Conservation (phyloP, 257 asterid genomes). For the Fraxinus quadrangulata region DNA sequence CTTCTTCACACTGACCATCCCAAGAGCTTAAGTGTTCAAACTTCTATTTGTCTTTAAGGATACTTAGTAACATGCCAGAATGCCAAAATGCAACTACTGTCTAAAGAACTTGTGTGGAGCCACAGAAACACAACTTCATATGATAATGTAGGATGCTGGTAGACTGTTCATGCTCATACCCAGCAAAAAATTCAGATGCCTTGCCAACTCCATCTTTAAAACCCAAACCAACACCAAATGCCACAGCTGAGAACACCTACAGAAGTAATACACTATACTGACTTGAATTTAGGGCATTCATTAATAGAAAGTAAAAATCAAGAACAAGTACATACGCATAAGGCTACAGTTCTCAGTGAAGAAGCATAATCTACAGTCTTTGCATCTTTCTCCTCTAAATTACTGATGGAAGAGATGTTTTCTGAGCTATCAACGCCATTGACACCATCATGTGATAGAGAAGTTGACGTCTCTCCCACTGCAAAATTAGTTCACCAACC, state of each 20-base stretch:
- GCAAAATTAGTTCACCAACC: conserved; percentile 32
- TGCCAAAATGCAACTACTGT: background rate
- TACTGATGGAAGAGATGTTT: conserved; percentile 36
- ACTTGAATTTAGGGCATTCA: conserved; percentile 49
- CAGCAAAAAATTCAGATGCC: conserved; percentile 95
- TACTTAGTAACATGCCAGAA: background rate
- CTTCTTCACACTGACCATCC: background rate
- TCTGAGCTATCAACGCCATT: conserved; percentile 31
- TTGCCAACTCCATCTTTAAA: conserved; percentile 72
- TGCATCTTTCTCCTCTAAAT: conserved; percentile 39
- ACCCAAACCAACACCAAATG: conserved; percentile 89
- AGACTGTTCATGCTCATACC: conserved; percentile 53
- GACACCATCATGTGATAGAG: conserved; percentile 38
- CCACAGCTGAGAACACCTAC: conserved; percentile 91
- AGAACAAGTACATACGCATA: conserved; percentile 63
- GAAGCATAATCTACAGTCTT: conserved; percentile 50
- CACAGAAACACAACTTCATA: conserved; percentile 6
- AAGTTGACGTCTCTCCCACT: conserved; percentile 44
- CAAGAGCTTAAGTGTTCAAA: background rate
- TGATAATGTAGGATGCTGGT: background rate
- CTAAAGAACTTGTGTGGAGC: conserved; percentile 19
- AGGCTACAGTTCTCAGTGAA: conserved; percentile 76
- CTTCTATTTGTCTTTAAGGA: background rate
- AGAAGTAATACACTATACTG: conserved; percentile 48
- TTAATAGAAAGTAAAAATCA: conserved; percentile 8